Base-by-base conservation (phyloP, 1,284 basidiomycete genomes). In the Puccinia polysora region DNA sequence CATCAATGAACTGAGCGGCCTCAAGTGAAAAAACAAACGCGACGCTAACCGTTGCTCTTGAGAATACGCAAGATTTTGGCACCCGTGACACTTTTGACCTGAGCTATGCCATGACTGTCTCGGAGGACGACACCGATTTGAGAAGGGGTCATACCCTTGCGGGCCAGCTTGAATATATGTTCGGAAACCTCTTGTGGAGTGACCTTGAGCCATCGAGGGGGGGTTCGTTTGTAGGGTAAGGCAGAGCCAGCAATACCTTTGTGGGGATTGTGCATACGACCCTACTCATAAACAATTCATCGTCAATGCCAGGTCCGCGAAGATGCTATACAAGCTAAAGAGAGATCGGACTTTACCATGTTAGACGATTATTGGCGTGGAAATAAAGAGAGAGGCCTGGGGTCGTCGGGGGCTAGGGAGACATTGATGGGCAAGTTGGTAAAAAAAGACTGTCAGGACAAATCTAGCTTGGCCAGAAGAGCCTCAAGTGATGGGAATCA, bases 11-110 rank as follows among this genome's bases (percentile, higher is more conserved):
- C 15, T 20, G 20, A 18, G 15, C 18, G 18, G 38, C 6, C 18
- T 32, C n/a, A 12, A 49, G n/a, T 40, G 23, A 73, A 38, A 50
- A 69, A 60, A 45, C 69, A 15, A 67, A 36, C 47, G 38, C 65
- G 68, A 47, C 52, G 82, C 87, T 82, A 81, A 91, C 92, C 91
- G 80, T 92, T 86, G 77, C 89, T 87, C 85, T 97, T 97, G 82
- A 97, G 86, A 84, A 97, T 93, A 85, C 95, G 88, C 78, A 97
- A 88, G 80, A 98, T 95, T 87, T 97, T 97, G 90, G 96, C 97
- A 81, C 94, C 95, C 74, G 95, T 97, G 80, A 97, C 89, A 83
- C 91, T 92, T 80, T 93, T 92, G 82, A 97, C 94, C 81, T 85
- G 83, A 81, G 95, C 93, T 79, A 97, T 89, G 80, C 95, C 95